These are phyloP conservation scores for Schizosaccharomyces octosporus DNA, from an alignment of 805 yeast species.

Conservation along the genomic window DNA sequence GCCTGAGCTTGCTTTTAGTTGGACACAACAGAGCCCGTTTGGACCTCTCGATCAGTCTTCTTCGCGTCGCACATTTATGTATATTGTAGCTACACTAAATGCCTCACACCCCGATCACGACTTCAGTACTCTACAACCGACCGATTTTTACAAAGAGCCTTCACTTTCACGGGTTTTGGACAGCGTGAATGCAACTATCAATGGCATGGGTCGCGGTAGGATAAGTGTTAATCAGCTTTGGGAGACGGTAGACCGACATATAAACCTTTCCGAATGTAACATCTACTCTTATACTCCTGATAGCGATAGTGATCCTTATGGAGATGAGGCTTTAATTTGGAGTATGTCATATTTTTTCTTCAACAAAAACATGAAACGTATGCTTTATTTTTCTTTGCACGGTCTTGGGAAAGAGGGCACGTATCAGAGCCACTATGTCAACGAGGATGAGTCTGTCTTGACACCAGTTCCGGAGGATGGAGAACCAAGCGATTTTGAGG, in stretches of 20 bases:
- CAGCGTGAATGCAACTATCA: constrained; percentile 53
- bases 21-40: constrained; percentile 29
- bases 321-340: constrained; percentile 24
- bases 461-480: neutral
- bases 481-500: neutral
- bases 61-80: constrained; percentile 71
- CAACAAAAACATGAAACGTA: constrained; percentile 77
- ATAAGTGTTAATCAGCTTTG: constrained; percentile 22
- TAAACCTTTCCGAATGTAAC: constrained; percentile 36
- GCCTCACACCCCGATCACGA: constrained; percentile 93
- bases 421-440: neutral
- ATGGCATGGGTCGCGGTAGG: constrained; percentile 26
- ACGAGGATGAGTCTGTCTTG: neutral
- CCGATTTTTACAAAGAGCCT: constrained; percentile 32
- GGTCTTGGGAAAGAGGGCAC: constrained; percentile 17
- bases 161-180: constrained; percentile 21
- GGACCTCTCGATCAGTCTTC: constrained; percentile 77
- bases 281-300: constrained; percentile 14
- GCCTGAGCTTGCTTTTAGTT: constrained; percentile 10
- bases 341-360: constrained; percentile 73
- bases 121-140: constrained; percentile 65
- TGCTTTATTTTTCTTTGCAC: constrained; percentile 57
- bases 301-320: constrained; percentile 1
- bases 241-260: constrained; percentile 66
- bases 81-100: constrained; percentile 69